Conservation (phyloP, 148 eudicot genomes). For the Amaranthus hypochondriacus region DNA sequence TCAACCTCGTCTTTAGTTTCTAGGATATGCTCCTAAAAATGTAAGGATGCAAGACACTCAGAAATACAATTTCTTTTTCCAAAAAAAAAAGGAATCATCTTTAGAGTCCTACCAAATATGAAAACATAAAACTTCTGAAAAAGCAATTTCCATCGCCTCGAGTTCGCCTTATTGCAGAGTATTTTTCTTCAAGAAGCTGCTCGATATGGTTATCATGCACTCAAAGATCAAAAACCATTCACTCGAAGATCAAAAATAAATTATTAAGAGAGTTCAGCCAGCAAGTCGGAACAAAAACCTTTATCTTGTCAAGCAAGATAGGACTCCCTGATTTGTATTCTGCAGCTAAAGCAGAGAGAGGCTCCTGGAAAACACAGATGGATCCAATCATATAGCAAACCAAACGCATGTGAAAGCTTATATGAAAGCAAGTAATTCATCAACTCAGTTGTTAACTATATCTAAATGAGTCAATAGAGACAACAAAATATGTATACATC, state of each 20-base stretch:
- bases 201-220: not conserved
- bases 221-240: not conserved
- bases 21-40: conserved; percentile 62
- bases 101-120: conserved; percentile 59
- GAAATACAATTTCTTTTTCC: not conserved
- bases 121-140: conserved; percentile 94
- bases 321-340: conserved; percentile 87
- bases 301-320: conserved; percentile 79
- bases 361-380: conserved; percentile 48
- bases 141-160: conserved; percentile 98
- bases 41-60: not conserved
- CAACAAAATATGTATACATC: not conserved
- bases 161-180: conserved; percentile 75
- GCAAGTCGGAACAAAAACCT: conserved; percentile 36
- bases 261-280: not conserved
- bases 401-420: not conserved
- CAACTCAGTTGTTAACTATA: not conserved
- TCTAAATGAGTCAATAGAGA: not conserved
- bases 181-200: conserved; percentile 67
- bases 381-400: not conserved
- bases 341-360: conserved; percentile 66
- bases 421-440: not conserved
- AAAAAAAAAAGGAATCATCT: not conserved
- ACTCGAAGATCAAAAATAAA: not conserved
- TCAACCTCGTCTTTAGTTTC: conserved; percentile 79